Conservation (phyloP, 2,329 filamentous ascomycete species). For the Alternaria atra region DNA sequence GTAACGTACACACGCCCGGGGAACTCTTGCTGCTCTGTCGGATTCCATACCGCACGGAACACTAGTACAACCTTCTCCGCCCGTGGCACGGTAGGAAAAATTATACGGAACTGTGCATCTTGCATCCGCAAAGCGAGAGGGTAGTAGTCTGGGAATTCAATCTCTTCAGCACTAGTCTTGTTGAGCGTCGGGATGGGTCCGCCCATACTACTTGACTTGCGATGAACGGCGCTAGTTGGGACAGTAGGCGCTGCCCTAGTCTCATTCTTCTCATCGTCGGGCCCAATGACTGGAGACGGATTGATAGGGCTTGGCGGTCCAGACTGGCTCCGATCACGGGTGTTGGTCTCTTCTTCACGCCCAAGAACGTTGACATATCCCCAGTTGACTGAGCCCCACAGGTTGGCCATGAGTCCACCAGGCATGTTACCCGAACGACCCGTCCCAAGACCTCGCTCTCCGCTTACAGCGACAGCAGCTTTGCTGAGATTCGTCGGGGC, state of each 20-base stretch:
- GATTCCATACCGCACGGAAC: slow-evolving; percentile 90
- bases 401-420: slow-evolving; percentile 86
- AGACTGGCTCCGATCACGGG: slow-evolving; percentile 42
- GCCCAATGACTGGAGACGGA: slow-evolving; percentile 29
- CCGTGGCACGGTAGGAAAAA: slow-evolving; percentile 82
- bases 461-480: slow-evolving; percentile 80
- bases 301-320: slow-evolving; percentile 48
- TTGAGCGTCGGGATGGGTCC: slow-evolving; percentile 34
- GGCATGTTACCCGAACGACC: slow-evolving; percentile 75
- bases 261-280: slow-evolving; percentile 28
- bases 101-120: slow-evolving; percentile 88
- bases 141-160: slow-evolving; percentile 77
- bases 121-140: slow-evolving; percentile 84
- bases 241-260: slow-evolving; percentile 20
- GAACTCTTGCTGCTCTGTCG: slow-evolving; percentile 78
- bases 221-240: slow-evolving; percentile 51
- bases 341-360: slow-evolving; percentile 58
- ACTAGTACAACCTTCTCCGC: slow-evolving; percentile 89
- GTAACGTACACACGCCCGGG: slow-evolving; percentile 89
- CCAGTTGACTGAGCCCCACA: slow-evolving; percentile 93
- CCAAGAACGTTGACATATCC: slow-evolving; percentile 70
- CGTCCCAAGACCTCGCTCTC: slow-evolving; percentile 74
- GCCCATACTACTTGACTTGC: slow-evolving; percentile 67
- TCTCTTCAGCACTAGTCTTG: slow-evolving; percentile 43
- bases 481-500: slow-evolving; percentile 86